Base-by-base conservation (phyloP, 768 basidiomycete species). In the Suillus plorans region DNA sequence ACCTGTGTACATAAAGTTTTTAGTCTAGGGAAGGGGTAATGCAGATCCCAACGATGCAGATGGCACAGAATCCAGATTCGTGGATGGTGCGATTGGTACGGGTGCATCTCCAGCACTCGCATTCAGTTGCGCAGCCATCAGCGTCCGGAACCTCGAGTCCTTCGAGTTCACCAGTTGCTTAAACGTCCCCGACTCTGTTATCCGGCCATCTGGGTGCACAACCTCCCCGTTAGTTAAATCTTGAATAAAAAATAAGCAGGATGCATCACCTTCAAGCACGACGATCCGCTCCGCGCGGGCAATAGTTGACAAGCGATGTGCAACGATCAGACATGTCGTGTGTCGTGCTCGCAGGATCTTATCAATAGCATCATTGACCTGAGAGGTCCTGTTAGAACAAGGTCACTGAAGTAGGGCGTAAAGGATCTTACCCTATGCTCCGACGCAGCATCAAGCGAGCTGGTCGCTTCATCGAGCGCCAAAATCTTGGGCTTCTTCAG, bases 281-380 rank as follows among this genome's bases (percentile, higher is more conserved):
- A 94, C 92, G 53, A 97, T 92, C 47, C 92, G 83, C 72, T 95
- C 94, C 2, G 95, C 94, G 62, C 94, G 81, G 4, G 95, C 92
- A 63, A 97, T 94, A 4, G 95, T 95, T 28, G 92, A 94, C 62
- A 97, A 73, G 59, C 95, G 82, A 77, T 97, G 95, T 0, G 95
- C 95, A 22, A 96, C 94, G 63, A 96, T 89, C 31, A 95, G 74
- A 69, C 94, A 95, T 2, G 94, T 96, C 41, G 94, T 95, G 66
- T 91, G 85, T 53, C 89, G 80, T 52, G 87, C 86, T 61, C 85
- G 83, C 55, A 97, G 80, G 66, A 97, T 95, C 73, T 89, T 91
- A 73, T 94, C 94, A 56, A 97, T 90, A 5, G 95, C 95, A 69
- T 94, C 89, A 72, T 97, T 95, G 42, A 95, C 91, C 88, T 88